Conservation (phyloP, 805 yeast species). For the Limtongozyma cylindracea region DNA sequence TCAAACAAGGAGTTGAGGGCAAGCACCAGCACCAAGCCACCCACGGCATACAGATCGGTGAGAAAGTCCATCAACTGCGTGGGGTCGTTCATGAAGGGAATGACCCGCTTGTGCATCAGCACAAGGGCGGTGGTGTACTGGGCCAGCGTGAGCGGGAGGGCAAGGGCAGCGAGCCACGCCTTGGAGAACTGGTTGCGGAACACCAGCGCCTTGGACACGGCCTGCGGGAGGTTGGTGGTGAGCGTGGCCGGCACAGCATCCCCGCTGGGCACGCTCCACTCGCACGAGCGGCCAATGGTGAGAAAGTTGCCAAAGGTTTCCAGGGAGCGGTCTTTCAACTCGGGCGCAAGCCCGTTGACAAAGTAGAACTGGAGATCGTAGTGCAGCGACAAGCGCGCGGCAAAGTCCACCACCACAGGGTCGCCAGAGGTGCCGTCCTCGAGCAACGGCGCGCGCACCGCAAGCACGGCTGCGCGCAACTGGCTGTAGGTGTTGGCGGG, state of each 20-base stretch:
- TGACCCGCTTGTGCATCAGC: constrained; percentile 59
- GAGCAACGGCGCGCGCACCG: constrained; percentile 7
- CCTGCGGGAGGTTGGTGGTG: not conserved
- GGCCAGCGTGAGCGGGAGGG: constrained; percentile 11
- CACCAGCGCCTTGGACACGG: not conserved
- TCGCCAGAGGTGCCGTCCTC: constrained; percentile 22
- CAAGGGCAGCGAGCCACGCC: constrained; percentile 31
- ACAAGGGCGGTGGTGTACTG: constrained; percentile 51
- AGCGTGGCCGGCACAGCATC: constrained; percentile 1
- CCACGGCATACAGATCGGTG: constrained; percentile 45
- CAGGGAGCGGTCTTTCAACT: constrained; percentile 1
- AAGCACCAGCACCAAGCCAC: constrained; percentile 36
- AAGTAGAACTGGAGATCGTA: constrained; percentile 68
- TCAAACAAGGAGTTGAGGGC: constrained; percentile 76
- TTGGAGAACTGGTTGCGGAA: constrained; percentile 17
- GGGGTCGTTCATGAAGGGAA: constrained; percentile 63
- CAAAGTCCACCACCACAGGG: constrained; percentile 26
- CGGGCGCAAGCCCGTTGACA: constrained; percentile 25
- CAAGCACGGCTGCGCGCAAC: constrained; percentile 4
- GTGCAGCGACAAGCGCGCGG: constrained; percentile 22
- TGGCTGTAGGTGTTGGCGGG: constrained; percentile 6
- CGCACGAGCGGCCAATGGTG: constrained; percentile 7
- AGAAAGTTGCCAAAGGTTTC: constrained; percentile 12
- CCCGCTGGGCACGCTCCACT: too few species aligned
- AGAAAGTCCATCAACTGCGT: constrained; percentile 79